phyloP scores from a whole-genome alignment of 2,329 filamentous ascomycete genomes.

The Claviceps maximensis region DNA sequence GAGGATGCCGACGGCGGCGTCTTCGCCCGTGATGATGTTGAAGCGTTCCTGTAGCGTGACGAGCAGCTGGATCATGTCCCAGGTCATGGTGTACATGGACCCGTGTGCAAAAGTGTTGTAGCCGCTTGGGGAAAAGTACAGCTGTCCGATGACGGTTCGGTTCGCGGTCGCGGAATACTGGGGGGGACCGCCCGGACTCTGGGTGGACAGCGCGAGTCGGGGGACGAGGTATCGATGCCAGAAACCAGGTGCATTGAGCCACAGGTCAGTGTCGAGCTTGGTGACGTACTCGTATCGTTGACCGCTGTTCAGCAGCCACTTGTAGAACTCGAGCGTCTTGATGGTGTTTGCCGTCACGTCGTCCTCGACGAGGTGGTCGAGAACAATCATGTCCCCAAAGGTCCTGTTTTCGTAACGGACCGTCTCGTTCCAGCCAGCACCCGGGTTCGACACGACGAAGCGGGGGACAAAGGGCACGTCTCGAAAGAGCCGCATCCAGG shows the following conservation, averaged over 20 bases:
- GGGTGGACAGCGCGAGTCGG: slow-evolving; percentile 11
- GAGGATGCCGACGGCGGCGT: slow-evolving; percentile 17
- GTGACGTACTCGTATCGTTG: slow-evolving; percentile 17
- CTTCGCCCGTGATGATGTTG: slow-evolving; percentile 17
- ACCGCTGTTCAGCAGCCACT: slow-evolving; percentile 14
- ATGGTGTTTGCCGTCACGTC: slow-evolving; percentile 20
- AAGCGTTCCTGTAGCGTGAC: slow-evolving; percentile 13
- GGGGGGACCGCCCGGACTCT: neutral
- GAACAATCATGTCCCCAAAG: slow-evolving; percentile 21
- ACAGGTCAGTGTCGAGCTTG: slow-evolving; percentile 21
- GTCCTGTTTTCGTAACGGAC: slow-evolving; percentile 19
- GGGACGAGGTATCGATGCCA: slow-evolving; percentile 17
- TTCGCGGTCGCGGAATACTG: slow-evolving; percentile 7
- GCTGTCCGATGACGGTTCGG: slow-evolving; percentile 17
- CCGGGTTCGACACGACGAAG: slow-evolving; percentile 21
- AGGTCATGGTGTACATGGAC: slow-evolving; percentile 21
- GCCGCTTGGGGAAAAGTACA: slow-evolving; percentile 13
- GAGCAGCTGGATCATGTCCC: slow-evolving; percentile 19
- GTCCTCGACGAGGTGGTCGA: slow-evolving; percentile 19
- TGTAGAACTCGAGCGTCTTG: slow-evolving; percentile 21
- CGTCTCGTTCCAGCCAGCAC: slow-evolving; percentile 12
- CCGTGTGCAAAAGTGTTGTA: slow-evolving; percentile 19
- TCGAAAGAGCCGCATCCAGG: slow-evolving; percentile 19
- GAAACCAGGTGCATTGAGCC: slow-evolving; percentile 19
- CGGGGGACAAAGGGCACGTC: slow-evolving; percentile 17